Percentiles rank a stretch among this genome's conserved stretches.
Evolutionary conservation across 164 flowering plant genomes (phyloP).

Genomic region (Litsea cubeba): DNA sequence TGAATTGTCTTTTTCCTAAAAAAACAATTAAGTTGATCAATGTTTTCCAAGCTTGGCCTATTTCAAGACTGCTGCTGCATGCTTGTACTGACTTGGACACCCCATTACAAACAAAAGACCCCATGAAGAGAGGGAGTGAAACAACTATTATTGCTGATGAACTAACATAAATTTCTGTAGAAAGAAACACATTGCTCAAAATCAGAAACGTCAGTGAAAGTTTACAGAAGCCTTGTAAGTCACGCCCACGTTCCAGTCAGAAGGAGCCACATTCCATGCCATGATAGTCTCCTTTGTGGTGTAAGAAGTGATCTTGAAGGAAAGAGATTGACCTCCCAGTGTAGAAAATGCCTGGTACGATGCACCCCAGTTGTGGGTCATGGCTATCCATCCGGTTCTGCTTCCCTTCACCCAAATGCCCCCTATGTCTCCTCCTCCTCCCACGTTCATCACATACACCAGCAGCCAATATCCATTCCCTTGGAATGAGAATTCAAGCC

Average conservation of each 20-base stretch:
- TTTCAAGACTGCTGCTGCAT: not conserved
- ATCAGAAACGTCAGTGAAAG: constrained; percentile 38
- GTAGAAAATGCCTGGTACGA: constrained; percentile 78
- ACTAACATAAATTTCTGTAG: not conserved
- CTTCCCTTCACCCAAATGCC: constrained; percentile 75
- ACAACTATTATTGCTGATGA: not conserved
- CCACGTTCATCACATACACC: constrained; percentile 91
- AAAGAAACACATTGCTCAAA: not conserved
- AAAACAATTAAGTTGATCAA: too few relatives aligned
- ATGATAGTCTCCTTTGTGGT: constrained; percentile 48
- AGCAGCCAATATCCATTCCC: constrained; percentile 92
- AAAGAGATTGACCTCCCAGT: constrained; percentile 70
- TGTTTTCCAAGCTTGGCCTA: not conserved
- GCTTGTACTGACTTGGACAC: not conserved
- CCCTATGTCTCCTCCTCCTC: constrained; percentile 76
- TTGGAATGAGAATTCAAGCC: constrained; percentile 58
- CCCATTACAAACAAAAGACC: not conserved
- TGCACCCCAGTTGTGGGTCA: constrained; percentile 91
- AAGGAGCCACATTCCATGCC: constrained; percentile 53
- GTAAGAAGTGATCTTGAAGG: constrained; percentile 65
- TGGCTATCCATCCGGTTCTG: constrained; percentile 50
- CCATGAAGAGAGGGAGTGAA: not conserved
- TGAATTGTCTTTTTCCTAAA: too few relatives aligned
- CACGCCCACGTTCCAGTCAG: constrained; percentile 28
- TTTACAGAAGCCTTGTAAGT: constrained; percentile 52